phyloP scores from a whole-genome alignment of 305 asterid species.

The Solanum hybrid region DNA sequence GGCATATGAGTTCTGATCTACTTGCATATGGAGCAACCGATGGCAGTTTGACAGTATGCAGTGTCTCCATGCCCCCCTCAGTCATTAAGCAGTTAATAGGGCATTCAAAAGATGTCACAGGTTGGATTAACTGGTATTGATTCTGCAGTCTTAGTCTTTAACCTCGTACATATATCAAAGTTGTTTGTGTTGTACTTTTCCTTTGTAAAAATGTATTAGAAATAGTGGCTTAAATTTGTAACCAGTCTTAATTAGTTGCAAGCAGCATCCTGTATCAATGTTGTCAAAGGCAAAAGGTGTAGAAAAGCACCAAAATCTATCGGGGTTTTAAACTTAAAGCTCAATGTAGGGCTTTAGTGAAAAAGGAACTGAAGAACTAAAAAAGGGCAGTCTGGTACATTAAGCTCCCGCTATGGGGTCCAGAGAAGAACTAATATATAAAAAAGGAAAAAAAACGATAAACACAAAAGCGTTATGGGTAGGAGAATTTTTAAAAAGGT shows the following conservation, averaged over 20 bases:
- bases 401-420: background rate
- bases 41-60: slow-evolving; percentile 91
- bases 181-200: background rate
- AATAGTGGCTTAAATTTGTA: background rate
- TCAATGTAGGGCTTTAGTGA: background rate
- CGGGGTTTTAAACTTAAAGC: background rate
- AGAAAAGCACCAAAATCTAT: background rate
- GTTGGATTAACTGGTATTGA: slow-evolving; percentile 65
- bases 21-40: slow-evolving; percentile 97
- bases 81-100: slow-evolving; percentile 64
- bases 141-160: slow-evolving; percentile 29
- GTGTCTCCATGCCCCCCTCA: slow-evolving; percentile 64
- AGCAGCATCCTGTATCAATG: background rate
- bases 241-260: background rate
- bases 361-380: background rate
- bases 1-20: slow-evolving; percentile 88
- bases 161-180: slow-evolving; percentile 5
- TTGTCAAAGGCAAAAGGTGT: background rate
- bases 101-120: slow-evolving; percentile 95
- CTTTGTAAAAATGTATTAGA: background rate
- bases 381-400: background rate
- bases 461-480: background rate
- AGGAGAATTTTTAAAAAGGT: background rate
- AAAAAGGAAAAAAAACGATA: background rate
- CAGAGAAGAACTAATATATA: background rate